A percentile compares a stretch with the other conserved stretches of the same genome.
Evolutionary conservation across 2,329 filamentous ascomycete genomes (phyloP).

Genomic region (Phyllosticta citrichinensis): DNA sequence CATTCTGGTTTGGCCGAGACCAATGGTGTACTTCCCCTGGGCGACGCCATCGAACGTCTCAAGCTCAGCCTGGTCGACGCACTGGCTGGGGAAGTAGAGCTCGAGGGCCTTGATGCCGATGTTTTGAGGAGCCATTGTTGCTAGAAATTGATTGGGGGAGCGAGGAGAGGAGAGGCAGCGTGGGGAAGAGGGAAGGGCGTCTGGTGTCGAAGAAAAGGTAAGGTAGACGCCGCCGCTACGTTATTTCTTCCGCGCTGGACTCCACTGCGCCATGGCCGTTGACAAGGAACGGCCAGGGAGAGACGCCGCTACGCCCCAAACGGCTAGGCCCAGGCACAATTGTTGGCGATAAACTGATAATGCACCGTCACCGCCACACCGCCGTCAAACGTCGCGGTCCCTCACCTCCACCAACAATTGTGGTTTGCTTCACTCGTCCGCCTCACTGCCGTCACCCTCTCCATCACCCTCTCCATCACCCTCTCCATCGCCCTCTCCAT

Average conservation of each 20-base stretch:
- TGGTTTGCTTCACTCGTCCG: too few relatives aligned
- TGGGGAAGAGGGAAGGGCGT: slow-evolving; percentile 13
- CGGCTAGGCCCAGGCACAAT: not conserved
- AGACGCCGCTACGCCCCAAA: not conserved
- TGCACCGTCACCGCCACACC: not conserved
- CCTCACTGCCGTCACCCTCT: not conserved
- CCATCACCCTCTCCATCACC: too few relatives aligned
- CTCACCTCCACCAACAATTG: not conserved
- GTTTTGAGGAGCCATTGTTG: slow-evolving; percentile 39
- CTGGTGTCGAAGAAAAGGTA: slow-evolving; percentile 11
- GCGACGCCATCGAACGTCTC: slow-evolving; percentile 46
- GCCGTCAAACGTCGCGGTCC: too few relatives aligned
- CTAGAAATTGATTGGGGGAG: slow-evolving; percentile 11
- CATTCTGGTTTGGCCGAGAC: slow-evolving; percentile 46
- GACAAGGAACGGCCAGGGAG: not conserved
- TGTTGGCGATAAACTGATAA: not conserved
- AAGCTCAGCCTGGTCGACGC: slow-evolving; percentile 43
- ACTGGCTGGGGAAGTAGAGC: slow-evolving; percentile 46
- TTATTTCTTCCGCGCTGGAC: not conserved
- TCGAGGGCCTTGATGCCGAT: slow-evolving; percentile 46
- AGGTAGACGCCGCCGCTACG: not conserved
- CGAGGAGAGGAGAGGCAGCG: not conserved
- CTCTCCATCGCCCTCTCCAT: too few relatives aligned
- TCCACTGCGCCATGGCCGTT: not conserved
- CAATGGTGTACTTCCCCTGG: slow-evolving; percentile 44